Conservation (phyloP, 2,329 filamentous ascomycete species). For the Apiospora malaysiana region DNA sequence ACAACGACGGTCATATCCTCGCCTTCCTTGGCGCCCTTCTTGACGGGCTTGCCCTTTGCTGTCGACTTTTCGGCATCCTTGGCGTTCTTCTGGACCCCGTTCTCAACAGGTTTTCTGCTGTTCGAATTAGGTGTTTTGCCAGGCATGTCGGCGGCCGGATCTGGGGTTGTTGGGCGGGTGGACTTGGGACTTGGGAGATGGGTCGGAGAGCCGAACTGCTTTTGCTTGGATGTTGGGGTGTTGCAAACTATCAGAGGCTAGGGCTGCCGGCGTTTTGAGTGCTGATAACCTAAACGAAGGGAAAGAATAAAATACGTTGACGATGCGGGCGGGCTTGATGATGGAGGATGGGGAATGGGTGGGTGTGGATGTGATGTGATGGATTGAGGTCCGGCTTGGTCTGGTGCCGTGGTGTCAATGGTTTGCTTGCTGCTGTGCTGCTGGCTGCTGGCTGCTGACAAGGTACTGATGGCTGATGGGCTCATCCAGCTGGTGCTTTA, state of each 20-base stretch:
- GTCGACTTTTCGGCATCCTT: slow-evolving; percentile 67
- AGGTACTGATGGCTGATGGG: not conserved
- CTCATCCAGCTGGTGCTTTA: not conserved
- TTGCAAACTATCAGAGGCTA: not conserved
- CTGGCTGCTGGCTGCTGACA: not conserved
- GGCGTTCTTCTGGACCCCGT: slow-evolving; percentile 68
- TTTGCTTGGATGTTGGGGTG: not conserved
- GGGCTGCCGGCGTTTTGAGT: not conserved
- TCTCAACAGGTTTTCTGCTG: slow-evolving; percentile 72
- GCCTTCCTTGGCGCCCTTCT: slow-evolving; percentile 68
- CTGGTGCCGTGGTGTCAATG: no score
- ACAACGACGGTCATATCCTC: slow-evolving; percentile 85
- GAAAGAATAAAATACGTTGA: slow-evolving; percentile 4
- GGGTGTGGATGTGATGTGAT: slow-evolving; percentile 5
- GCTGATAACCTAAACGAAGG: not conserved
- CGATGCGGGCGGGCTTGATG: slow-evolving; percentile 4
- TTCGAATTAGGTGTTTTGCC: slow-evolving; percentile 76
- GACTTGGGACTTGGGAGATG: not conserved
- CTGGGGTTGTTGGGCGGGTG: not conserved
- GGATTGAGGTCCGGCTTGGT: slow-evolving; percentile 5
- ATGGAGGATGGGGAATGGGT: slow-evolving; percentile 14
- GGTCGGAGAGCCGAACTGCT: not conserved
- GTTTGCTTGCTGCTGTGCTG: not conserved
- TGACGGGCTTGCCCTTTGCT: slow-evolving; percentile 65
- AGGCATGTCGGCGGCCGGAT: slow-evolving; percentile 58